Evolutionary conservation across 345 rosid species (phyloP), one percentile per base, ranked within the genome.

Genomic region (Camelina neglecta): DNA sequence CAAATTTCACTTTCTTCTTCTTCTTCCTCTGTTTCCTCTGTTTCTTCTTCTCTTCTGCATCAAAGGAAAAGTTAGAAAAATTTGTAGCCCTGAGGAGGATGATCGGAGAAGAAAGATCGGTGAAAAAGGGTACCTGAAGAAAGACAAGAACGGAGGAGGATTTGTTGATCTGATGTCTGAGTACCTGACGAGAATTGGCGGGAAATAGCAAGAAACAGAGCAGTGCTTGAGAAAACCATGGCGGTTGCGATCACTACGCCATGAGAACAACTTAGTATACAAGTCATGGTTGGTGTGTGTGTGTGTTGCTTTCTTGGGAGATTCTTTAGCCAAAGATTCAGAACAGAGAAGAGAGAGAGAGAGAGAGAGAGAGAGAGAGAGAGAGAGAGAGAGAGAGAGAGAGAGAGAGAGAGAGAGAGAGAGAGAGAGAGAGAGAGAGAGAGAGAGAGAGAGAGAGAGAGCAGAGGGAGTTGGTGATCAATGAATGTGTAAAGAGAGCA

Each of bases 171-270:
- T 54, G 85, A 53, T 47, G 79, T 74, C 1, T 45, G 79, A 65
- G 55, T 81, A 36, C 60, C 67, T 29, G 31, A 29, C 53, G 78
- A 73, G 44, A 74, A 51, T 23, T 82, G 86, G 80, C 85, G 86
- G 56, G 93, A 87, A 45, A 89, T 81, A 8, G 93, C 83, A 3
- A 93, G 86, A 67, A 83, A 86, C 62, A 93, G 80, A 31, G 86
- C 85, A 23, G 98, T 89, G 76, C 81, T 85, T 23, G 98, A 91
- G 71, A 93, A 88, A 4, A 83, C 89, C 92, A 93, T 89, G 67
- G 93, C 96, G 1, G 97, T 85, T 7, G 92, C 98, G 24, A 93
- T 72, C 20, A 89, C 90, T 60, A 93, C 70, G 12, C 86, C 82
- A 53, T 85, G 84, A 36, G 86, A 85, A 36, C 77, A 78, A 67